Conservation (phyloP, 176 grass and related monocot genomes). For the Panicum miliaceum region DNA sequence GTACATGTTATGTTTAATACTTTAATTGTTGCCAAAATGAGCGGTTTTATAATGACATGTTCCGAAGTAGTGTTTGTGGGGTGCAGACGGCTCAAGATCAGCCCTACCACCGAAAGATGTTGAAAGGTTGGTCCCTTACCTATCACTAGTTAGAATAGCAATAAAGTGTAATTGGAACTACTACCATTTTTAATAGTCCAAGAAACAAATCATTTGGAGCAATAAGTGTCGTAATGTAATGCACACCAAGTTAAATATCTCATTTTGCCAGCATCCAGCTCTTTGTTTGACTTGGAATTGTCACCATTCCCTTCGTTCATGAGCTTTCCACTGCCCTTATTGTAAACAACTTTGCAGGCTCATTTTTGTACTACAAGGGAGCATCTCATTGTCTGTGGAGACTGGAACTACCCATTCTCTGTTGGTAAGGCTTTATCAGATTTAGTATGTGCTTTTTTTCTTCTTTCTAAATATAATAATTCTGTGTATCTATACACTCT, state of each 20-base stretch:
- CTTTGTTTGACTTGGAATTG: constrained; percentile 2
- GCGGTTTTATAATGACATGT: neutral
- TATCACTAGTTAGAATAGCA: constrained; percentile 28
- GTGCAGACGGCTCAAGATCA: constrained; percentile 82
- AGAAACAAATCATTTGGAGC: neutral
- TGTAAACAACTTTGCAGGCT: constrained; percentile 64
- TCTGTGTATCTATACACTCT: neutral
- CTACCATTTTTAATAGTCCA: neutral
- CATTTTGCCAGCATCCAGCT: constrained; percentile 5
- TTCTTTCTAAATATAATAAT: constrained; percentile 9
- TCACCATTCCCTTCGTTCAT: constrained; percentile 7
- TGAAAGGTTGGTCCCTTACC: constrained; percentile 70
- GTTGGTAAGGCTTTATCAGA: constrained; percentile 60
- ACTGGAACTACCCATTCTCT: constrained; percentile 56
- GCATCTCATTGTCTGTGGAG: constrained; percentile 57
- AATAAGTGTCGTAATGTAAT: neutral
- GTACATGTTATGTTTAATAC: constrained; percentile 19
- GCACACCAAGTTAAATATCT: neutral
- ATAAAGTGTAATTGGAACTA: neutral
- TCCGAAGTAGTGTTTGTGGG: constrained; percentile 38
- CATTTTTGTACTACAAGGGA: constrained; percentile 84
- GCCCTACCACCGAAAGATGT: constrained; percentile 77
- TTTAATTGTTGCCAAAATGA: neutral
- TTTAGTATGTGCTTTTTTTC: neutral
- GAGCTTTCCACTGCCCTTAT: constrained; percentile 27